phyloP scores from a whole-genome alignment of 257 asterid species.

The Rauvolfia tetraphylla region DNA sequence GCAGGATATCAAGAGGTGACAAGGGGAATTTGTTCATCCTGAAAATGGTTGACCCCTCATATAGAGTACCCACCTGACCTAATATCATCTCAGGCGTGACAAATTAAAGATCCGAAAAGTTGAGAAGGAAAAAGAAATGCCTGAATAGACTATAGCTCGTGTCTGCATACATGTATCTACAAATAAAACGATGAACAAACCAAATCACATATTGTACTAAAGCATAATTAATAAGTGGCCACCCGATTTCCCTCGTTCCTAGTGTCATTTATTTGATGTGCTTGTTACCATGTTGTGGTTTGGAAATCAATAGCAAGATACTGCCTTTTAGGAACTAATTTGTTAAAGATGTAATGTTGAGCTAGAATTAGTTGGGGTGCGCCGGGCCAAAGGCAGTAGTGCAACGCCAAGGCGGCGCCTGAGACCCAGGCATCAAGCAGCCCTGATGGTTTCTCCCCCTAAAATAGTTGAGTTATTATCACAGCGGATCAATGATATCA shows the following conservation, averaged over 20 bases:
- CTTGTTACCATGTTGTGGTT: too few species aligned
- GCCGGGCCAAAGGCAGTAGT: background rate
- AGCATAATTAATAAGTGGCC: too few species aligned
- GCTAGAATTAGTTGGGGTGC: constrained; percentile 4
- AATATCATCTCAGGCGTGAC: background rate
- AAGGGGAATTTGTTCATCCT: constrained; percentile 75
- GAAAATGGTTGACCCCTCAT: constrained; percentile 78
- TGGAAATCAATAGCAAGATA: too few species aligned
- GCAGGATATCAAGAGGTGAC: constrained; percentile 89
- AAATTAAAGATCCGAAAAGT: background rate
- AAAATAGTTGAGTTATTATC: constrained; percentile 46
- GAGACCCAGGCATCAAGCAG: constrained; percentile 9
- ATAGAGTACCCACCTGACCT: constrained; percentile 47
- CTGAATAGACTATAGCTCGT: background rate
- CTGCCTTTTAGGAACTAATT: too few species aligned
- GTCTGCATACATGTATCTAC: background rate
- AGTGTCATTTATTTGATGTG: too few species aligned
- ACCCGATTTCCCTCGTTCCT: too few species aligned
- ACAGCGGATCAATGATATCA: constrained; percentile 37
- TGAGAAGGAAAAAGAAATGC: background rate
- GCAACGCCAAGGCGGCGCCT: background rate
- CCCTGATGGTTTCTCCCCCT: constrained; percentile 15
- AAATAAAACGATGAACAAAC: background rate
- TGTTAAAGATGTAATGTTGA: too few species aligned
- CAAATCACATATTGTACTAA: background rate